Evolutionary conservation across 495 filamentous ascomycete genomes (phyloP).

Genomic region (Physcia stellaris): DNA sequence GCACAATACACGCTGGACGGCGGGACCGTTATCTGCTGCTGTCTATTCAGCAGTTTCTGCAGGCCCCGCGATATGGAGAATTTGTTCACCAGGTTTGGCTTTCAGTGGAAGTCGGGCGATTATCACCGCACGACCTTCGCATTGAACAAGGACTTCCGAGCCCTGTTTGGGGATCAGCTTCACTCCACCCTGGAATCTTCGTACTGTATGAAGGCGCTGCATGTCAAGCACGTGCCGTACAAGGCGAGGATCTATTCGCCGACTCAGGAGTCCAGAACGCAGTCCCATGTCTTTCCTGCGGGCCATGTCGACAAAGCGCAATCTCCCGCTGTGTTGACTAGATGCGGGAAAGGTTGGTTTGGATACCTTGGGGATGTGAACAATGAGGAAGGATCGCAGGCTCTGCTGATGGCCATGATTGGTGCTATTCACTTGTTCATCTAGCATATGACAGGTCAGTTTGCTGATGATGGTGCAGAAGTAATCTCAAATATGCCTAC

Average conservation of each 20-base stretch:
- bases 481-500: neutral
- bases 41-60: constrained; percentile 20
- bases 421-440: neutral
- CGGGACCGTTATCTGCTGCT: constrained; percentile 19
- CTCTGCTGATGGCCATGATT: constrained; percentile 23
- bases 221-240: constrained; percentile 19
- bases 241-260: constrained; percentile 21
- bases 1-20: constrained; percentile 3
- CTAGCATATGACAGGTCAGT: neutral
- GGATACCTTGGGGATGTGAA: constrained; percentile 36
- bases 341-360: constrained; percentile 24
- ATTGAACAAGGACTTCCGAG: constrained; percentile 8
- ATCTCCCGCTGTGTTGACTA: constrained; percentile 23
- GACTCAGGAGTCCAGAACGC: constrained; percentile 9
- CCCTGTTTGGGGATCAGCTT: constrained; percentile 8
- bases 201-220: constrained; percentile 32
- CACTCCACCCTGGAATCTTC: constrained; percentile 15
- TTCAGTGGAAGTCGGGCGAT: constrained; percentile 25
- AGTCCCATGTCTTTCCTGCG: constrained; percentile 18
- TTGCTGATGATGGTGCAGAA: neutral
- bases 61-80: constrained; percentile 11
- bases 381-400: constrained; percentile 21
- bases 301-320: constrained; percentile 16
- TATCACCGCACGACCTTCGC: constrained; percentile 21
- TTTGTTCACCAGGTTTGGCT: constrained; percentile 19